phyloP scores from a whole-genome alignment of 1,139 yeast genomes.

The Yamadazyma membranifaciens region DNA sequence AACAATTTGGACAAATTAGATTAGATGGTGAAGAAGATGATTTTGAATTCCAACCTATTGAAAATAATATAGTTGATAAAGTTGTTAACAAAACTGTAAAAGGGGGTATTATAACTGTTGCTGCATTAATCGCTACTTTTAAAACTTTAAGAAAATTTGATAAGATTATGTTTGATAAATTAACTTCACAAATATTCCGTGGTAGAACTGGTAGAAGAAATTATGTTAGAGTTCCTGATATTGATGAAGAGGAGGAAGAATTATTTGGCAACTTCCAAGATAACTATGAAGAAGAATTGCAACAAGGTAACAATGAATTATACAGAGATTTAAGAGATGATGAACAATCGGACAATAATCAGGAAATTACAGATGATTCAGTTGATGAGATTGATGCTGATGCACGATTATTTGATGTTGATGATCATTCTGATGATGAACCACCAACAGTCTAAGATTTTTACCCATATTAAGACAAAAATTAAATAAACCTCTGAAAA shows the following conservation, averaged over 20 bases:
- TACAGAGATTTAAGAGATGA: constrained; percentile 17
- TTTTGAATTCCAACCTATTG: constrained; percentile 54
- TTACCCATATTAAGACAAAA: background rate
- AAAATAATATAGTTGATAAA: constrained; percentile 62
- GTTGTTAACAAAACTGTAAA: constrained; percentile 61
- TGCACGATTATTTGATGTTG: constrained; percentile 37
- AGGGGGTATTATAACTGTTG: constrained; percentile 56
- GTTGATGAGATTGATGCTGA: constrained; percentile 20
- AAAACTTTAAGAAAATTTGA: constrained; percentile 39
- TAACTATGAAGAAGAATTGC: constrained; percentile 49
- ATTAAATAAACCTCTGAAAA: background rate
- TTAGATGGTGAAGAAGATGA: constrained; percentile 69
- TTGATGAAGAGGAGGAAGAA: constrained; percentile 50
- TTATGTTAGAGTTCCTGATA: constrained; percentile 44
- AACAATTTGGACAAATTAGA: constrained; percentile 82
- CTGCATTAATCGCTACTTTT: constrained; percentile 42
- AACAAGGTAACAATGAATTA: constrained; percentile 25
- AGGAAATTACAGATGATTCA: constrained; percentile 10
- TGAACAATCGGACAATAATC: constrained; percentile 10
- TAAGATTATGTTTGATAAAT: constrained; percentile 32
- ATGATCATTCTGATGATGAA: constrained; percentile 36
- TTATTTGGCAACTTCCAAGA: constrained; percentile 49
- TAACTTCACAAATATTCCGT: constrained; percentile 35
- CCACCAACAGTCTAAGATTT: background rate
- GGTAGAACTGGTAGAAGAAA: constrained; percentile 42